Evolutionary conservation across 371 early-diverging fungal species (phyloP), one percentile per base, ranked within the genome.

Genomic region (Dentiscutata heterogama): DNA sequence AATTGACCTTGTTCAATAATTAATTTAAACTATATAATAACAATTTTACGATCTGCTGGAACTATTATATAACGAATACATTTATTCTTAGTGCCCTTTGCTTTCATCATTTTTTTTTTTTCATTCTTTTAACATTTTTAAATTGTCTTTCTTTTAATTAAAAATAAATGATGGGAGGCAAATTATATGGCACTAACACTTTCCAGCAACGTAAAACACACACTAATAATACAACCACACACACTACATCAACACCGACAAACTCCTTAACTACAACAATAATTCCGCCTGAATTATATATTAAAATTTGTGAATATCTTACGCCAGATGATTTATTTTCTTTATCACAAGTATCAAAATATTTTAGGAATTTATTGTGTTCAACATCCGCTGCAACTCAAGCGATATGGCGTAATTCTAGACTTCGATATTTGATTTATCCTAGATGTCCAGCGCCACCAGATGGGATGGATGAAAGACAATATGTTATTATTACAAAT

Each of bases 221-320:
- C 4, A 13, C 64, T 5, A 27, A 14, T 31, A 18, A 7, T 18
- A 14, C 20, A 65, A 20, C 31, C 14, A 65, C 8, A 27, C 31
- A 65, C 10, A 2, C 65, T 18, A 65, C 65, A 31, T 20, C 27
- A 65, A 31, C 65, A 22, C 18, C 65, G 11, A 46, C 46, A 29
- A 6, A 35, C 7, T 35, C 65, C 27, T 25, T 35, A 29, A 35
- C 20, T 11, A 65, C 65, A 22, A 22, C 65, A 50, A 74, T 51
- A 54, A 60, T 78, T n/a, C 79, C 79, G 14, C 65, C 68, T 5
- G 79, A 79, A 54, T 11, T 79, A n/a, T 67, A 67, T 35, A 54
- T 67, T 29, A 42, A 4, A 67, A 79, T 67, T 29, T 79, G 79
- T 27, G 31, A 63, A 79, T 4, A 42, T 50, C 53, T 79, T 46